Percentiles rank a stretch among this genome's conserved stretches.
Evolutionary conservation across 225 moss, liverwort and hornwort genomes (phyloP).

Genomic region (Asterella californica): DNA sequence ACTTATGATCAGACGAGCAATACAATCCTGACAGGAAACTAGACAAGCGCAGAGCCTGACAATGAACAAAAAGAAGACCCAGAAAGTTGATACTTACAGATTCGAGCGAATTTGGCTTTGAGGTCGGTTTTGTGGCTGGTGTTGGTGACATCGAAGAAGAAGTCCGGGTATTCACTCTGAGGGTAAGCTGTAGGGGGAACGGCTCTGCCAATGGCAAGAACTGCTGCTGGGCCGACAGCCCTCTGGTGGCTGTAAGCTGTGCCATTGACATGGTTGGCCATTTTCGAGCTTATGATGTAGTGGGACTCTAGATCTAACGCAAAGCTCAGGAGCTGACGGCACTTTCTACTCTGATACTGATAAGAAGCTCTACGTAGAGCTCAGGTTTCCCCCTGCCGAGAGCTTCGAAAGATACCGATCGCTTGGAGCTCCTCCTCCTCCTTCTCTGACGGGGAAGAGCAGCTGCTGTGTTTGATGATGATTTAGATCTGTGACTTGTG

Average conservation of each 20-base stretch:
- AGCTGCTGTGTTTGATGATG: too few species aligned
- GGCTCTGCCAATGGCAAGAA: constrained; percentile 36
- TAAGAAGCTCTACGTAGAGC: neutral
- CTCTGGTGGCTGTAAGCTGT: constrained; percentile 18
- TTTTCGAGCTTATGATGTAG: neutral
- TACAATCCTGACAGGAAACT: too few species aligned
- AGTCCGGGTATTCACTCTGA: constrained; percentile 17
- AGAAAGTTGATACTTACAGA: neutral
- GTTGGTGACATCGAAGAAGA: constrained; percentile 10
- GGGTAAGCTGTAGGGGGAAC: constrained; percentile 32
- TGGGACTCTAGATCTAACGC: neutral
- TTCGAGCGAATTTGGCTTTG: constrained; percentile 9
- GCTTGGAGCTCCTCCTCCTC: too few species aligned
- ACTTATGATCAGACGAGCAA: too few species aligned
- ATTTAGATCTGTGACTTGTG: too few species aligned
- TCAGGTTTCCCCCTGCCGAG: neutral
- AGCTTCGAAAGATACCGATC: too few species aligned
- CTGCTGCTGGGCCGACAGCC: constrained; percentile 28
- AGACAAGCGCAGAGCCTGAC: neutral
- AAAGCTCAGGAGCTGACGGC: neutral
- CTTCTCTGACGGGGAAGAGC: too few species aligned
- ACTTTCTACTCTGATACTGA: neutral
- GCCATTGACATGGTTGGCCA: neutral
- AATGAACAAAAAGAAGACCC: neutral
- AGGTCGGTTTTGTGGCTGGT: constrained; percentile 8